Evolutionary conservation across 2,329 filamentous ascomycete genomes (phyloP).

Genomic region (Coniochaeta hoffmannii): DNA sequence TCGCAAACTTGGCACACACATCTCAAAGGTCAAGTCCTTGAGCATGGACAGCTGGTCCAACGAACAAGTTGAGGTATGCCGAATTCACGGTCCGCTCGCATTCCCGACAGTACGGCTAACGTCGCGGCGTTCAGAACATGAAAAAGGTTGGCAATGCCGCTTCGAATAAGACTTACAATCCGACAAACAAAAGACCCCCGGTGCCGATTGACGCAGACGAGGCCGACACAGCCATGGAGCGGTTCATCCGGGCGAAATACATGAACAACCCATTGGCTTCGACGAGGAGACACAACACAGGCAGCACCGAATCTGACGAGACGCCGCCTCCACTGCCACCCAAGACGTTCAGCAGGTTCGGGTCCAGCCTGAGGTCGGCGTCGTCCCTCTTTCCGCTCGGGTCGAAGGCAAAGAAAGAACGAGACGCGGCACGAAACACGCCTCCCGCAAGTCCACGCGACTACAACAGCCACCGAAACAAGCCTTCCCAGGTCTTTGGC

Average conservation of each 20-base stretch:
- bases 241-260: conserved; percentile 93
- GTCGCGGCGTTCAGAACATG: conserved; percentile 66
- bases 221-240: conserved; percentile 88
- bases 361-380: conserved; percentile 47
- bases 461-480: conserved; percentile 41
- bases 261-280: conserved; percentile 45
- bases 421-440: conserved; percentile 22
- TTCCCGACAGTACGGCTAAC: conserved; percentile 9
- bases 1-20: conserved; percentile 93
- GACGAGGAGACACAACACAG: conserved; percentile 29
- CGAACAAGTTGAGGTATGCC: conserved; percentile 83
- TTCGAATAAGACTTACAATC: conserved; percentile 87
- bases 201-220: conserved; percentile 89
- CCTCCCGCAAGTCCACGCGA: conserved; percentile 24
- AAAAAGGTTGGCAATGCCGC: conserved; percentile 79
- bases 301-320: conserved; percentile 47
- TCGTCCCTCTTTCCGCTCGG: conserved; percentile 63
- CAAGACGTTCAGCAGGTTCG: conserved; percentile 56
- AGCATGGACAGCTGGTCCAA: conserved; percentile 97
- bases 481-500: conserved; percentile 63
- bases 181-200: conserved; percentile 71
- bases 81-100: not conserved
- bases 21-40: conserved; percentile 97
- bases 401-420: conserved; percentile 51
- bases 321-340: conserved; percentile 55